A percentile compares a stretch with the other conserved stretches of the same genome.
Conservation (phyloP, 331 rosid genomes). For the Arachis monticola region DNA sequence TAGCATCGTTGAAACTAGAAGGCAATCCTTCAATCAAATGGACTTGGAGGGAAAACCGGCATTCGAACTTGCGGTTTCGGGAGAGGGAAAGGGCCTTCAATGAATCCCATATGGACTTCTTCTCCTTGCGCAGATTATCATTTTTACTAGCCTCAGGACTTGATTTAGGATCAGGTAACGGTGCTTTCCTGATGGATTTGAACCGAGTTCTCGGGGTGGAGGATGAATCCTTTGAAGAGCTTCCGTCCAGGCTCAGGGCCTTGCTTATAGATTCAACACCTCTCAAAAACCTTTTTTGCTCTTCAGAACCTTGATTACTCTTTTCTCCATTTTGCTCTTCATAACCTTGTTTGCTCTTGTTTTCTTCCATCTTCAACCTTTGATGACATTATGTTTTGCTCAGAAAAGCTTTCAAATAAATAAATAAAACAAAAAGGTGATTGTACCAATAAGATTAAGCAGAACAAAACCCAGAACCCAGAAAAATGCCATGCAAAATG, state of each 20-base stretch:
- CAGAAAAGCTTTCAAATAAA: background rate
- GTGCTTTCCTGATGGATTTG: slow-evolving; percentile 42
- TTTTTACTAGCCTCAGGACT: slow-evolving; percentile 48
- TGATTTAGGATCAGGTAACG: slow-evolving; percentile 45
- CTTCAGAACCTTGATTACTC: slow-evolving; percentile 47
- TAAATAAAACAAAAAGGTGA: background rate
- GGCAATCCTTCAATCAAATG: slow-evolving; percentile 80
- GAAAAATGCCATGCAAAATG: background rate
- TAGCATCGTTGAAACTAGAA: slow-evolving; percentile 42
- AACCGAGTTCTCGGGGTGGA: slow-evolving; percentile 19
- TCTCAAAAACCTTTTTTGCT: slow-evolving; percentile 49
- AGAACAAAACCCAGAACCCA: slow-evolving; percentile 27
- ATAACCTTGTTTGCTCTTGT: slow-evolving; percentile 49
- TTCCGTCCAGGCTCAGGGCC: slow-evolving; percentile 47
- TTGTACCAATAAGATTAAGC: slow-evolving; percentile 20
- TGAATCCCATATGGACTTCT: slow-evolving; percentile 78
- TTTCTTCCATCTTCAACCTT: slow-evolving; percentile 53
- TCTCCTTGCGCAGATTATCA: slow-evolving; percentile 60
- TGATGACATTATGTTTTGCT: slow-evolving; percentile 49
- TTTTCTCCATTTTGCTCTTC: slow-evolving; percentile 35
- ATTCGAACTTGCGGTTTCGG: slow-evolving; percentile 64
- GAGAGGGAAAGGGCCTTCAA: slow-evolving; percentile 63
- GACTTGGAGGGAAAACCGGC: slow-evolving; percentile 72
- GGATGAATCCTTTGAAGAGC: slow-evolving; percentile 42
- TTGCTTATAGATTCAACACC: slow-evolving; percentile 67